Evolutionary conservation across 2,329 filamentous ascomycete species (phyloP), one percentile per base, ranked within the genome.

Genomic region (Colletotrichum orbiculare): DNA sequence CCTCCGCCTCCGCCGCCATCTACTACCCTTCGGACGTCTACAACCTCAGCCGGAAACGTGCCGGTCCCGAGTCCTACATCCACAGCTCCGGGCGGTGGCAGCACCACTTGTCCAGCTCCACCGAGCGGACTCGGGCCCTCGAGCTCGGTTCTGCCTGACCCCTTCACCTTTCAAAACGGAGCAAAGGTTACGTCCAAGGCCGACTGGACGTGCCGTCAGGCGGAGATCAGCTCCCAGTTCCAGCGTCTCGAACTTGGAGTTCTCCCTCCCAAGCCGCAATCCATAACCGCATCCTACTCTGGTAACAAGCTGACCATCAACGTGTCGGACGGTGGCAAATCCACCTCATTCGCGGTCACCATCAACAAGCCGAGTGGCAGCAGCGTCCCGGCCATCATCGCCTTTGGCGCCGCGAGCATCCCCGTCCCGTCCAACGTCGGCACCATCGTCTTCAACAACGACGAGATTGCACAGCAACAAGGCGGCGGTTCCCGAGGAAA

Each of bases 331-430:
- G 72, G 70, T 43, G 76, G 76, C 25, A 73, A 74, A 15, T 75
- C 71, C 56, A 73, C 73, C 47, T 73, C 71, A 7, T 77, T 77
- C 67, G 66, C 71, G 9, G 73, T 73, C 2, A 71, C 71, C 6
- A 71, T 78, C 58, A 68, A 66, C 33, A 53, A 69, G 11, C 71
- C 72, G 13, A 75, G 69, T 49, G 74, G 79, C 37, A 74, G 73
- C 5, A 78, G 79, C 5, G 79, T 79, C 70, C 82, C 82, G 3
- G 83, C 82, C 54, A 79, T 85, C 71, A 84, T 85, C 66, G 80
- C 78, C 37, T 82, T 78, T 57, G 82, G 80, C 8, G 77, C 68
- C 10, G 70, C 78, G 5, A 80, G 76, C 63, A 77, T 85, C 38
- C 83, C 82, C 6, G 69, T 83, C n/a, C 81, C 82, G 2, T 72